Evolutionary conservation across 1,139 yeast genomes (phyloP), one percentile per base, ranked within the genome.

Genomic region (Schwanniomyces etchellsii): DNA sequence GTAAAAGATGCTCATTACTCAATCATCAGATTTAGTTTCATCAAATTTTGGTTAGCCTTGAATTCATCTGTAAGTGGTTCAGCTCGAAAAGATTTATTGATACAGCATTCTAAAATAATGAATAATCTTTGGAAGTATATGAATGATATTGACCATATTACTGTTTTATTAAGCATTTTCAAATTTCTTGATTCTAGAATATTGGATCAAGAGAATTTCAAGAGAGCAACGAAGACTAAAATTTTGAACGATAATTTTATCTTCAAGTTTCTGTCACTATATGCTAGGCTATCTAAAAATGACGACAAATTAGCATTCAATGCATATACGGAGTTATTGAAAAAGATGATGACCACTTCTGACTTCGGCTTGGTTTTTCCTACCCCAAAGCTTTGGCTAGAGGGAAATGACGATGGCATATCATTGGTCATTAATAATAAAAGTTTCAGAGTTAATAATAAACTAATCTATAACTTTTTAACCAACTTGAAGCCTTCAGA

Each of bases 401-500:
- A 31, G 9, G 42, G 45, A 4, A 33, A 40, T 5, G 37, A 43
- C 20, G 27, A 41, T 5, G 56, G 53, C 16, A 63, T 57, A 4
- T 43, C 54, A 1, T 45, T 71, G 5, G 43, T 44, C 4, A 57
- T 74, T 11, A 70, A 74, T 40, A 69, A 67, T 30, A 65, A 60
- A 31, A 55, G 58, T 4, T 81, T 77, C 55, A 72, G 61, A 40
- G 61, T 81, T 21, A 69, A 78, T 44, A 89, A 89, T 51, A 80
- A 80, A 45, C 61, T 81, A 22, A 54, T 88, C 3, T 77, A 77
- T 44, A 70, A 79, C 2, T 55, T 86, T 5, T 49, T 86, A 15
- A 76, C 77, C 6, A 61, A 69, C 16, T 62, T 89, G 40, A 85
- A 83, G 46, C 94, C 96, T 0, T 81, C 91, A 85, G 89, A 83